Percentiles rank a stretch among this genome's conserved stretches.
phyloP scores from a whole-genome alignment of 352 stramenopile genomes.

The Globisporangium camurandrum region DNA sequence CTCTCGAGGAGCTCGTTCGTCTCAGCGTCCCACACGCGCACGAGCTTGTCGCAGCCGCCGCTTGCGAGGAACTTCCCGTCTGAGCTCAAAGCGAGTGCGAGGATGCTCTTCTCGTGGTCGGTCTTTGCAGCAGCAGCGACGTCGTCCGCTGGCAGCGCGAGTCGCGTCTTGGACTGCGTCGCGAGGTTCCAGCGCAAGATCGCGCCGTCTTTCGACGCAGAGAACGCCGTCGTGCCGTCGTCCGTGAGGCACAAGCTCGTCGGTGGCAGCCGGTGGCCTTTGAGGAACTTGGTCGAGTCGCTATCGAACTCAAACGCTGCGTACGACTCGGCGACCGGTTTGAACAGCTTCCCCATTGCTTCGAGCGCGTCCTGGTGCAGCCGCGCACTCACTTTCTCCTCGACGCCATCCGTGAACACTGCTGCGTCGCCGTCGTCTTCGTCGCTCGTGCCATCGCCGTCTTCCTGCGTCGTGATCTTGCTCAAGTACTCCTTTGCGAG shows the following conservation, averaged over 20 bases:
- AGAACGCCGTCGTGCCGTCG: slow-evolving; percentile 88
- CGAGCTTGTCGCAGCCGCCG: slow-evolving; percentile 87
- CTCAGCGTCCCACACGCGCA: slow-evolving; percentile 85
- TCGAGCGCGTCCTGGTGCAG: slow-evolving; percentile 83
- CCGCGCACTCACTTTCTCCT: slow-evolving; percentile 65
- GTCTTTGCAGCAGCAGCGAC: slow-evolving; percentile 47
- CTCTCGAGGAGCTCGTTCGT: slow-evolving; percentile 76
- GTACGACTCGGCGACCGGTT: slow-evolving; percentile 70
- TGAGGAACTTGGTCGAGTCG: slow-evolving; percentile 71
- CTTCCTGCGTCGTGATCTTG: slow-evolving; percentile 77
- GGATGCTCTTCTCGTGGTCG: slow-evolving; percentile 73
- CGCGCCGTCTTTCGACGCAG: slow-evolving; percentile 89
- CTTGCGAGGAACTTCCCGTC: slow-evolving; percentile 90
- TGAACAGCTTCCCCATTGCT: slow-evolving; percentile 85
- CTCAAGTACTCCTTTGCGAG: slow-evolving; percentile 85
- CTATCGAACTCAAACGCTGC: slow-evolving; percentile 76
- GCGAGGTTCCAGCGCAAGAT: slow-evolving; percentile 88
- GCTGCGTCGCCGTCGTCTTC: slow-evolving; percentile 34
- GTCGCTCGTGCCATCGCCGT: slow-evolving; percentile 24
- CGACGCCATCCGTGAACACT: slow-evolving; percentile 27
- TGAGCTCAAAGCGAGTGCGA: slow-evolving; percentile 84
- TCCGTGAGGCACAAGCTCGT: slow-evolving; percentile 86
- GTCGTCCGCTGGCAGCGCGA: slow-evolving; percentile 56
- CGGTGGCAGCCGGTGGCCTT: slow-evolving; percentile 71
- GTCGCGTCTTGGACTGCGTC: slow-evolving; percentile 62